These are phyloP conservation scores for Penicillium vulpinum DNA, from an alignment of 2,329 filamentous ascomycete genomes.

Conservation along the genomic window DNA sequence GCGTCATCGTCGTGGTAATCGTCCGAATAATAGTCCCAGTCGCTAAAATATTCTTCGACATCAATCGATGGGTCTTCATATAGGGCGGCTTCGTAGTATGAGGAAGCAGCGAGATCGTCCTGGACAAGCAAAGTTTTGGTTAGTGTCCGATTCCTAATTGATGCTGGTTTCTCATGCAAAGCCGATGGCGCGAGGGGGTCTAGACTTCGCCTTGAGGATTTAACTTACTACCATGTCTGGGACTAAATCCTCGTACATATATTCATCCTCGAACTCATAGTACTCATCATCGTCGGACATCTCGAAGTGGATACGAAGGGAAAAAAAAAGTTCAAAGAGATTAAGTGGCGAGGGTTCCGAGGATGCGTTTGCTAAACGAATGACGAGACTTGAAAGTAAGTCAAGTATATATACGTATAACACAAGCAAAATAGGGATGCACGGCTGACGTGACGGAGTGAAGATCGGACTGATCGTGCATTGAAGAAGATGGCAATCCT, in stretches of 20 bases:
- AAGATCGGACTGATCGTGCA: conserved; percentile 21
- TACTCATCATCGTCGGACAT: conserved; percentile 45
- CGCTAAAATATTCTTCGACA: conserved; percentile 42
- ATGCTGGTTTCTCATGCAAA: neutral
- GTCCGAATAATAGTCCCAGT: conserved; percentile 49
- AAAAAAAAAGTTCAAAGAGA: neutral
- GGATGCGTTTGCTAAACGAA: neutral
- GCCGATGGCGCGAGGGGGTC: neutral
- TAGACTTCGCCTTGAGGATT: too few relatives aligned
- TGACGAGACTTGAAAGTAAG: neutral
- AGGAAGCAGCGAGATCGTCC: conserved; percentile 47
- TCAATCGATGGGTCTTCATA: conserved; percentile 44
- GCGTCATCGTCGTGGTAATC: conserved; percentile 49
- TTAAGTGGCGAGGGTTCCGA: neutral
- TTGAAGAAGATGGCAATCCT: conserved; percentile 8
- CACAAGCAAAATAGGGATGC: conserved; percentile 5
- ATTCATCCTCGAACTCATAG: conserved; percentile 39
- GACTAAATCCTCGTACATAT: conserved; percentile 37
- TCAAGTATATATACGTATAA: neutral
- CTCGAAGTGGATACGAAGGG: neutral
- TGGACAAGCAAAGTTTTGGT: conserved; percentile 15
- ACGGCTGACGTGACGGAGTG: conserved; percentile 11
- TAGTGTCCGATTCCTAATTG: conserved; percentile 3
- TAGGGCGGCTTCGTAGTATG: conserved; percentile 42
- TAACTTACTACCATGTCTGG: conserved; percentile 37